Evolutionary conservation across 169 alveolate species (phyloP), one percentile per base, ranked within the genome.

Genomic region (Cryptosporidium parvum): DNA sequence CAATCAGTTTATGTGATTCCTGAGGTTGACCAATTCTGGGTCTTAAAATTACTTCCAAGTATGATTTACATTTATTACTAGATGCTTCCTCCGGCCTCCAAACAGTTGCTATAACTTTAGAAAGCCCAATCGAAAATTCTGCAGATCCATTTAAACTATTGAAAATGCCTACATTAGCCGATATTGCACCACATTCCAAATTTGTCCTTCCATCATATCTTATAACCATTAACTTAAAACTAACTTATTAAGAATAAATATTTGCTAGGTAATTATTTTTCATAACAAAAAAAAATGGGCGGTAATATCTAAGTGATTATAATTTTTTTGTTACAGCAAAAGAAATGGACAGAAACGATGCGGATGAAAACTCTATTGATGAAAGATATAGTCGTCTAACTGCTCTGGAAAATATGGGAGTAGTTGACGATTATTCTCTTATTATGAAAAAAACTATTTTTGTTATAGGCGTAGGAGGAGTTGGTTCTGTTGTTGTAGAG

Each of bases 381-480:
- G 96, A 95, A 91, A 96, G 97, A 5, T 94, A 95, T 70, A 94
- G 97, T 48, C 92, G 98, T 75, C 92, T 97, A 23, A 96, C 95
- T 96, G 98, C 98, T 18, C 91, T 97, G 23, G 97, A 96, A 91
- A 94, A 97, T 85, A 97, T 97, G 99, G 99, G 99, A 48, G 97
- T 97, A 35, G 98, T 97, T 21, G 91, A 94, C 42, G 95, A 97
- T 87, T 97, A 96, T 92, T 94, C 94, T 84, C 75, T 91, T 16
- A 93, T 97, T 23, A 93, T 96, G 67, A 75, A 93, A 10, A 91
- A 86, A 62, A 93, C 97, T 31, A 96, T 97, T 33, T 75, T 95
- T 37, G 94, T 97, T 31, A 97, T 97, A 14, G 99, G 99, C 16
- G 97, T 97, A 1, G 99, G 99, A 18, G 99, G 99, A 37, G 96